Base-by-base conservation (phyloP, 75 land plant genomes). In the Selaginella moellendorffii region DNA sequence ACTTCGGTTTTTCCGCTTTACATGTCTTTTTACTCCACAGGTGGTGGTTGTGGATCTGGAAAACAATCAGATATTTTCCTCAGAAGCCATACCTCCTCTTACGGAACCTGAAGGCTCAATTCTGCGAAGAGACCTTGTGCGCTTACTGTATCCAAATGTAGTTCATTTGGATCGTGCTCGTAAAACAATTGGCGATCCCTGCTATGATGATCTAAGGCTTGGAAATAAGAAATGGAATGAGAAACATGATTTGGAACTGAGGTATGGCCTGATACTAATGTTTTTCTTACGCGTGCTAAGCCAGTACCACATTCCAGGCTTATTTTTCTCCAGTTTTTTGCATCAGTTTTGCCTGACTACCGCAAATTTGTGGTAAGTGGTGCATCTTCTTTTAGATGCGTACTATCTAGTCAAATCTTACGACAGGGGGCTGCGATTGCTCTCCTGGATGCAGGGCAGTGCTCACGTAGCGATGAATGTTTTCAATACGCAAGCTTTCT, bases 11-110 rank as follows among this genome's bases (percentile, higher is more conserved):
- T 56, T 24, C n/a, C n/a, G 24, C 60, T 20, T 56, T 56, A 20
- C 24, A 8, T 19, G 19, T 24, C 2, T 18, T n/a, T 56, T 2
- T 2, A 27, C 14, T 62, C 27, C 10, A 52, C 71, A 92, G 97
- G 97, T 92, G 24, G 86, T 85, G 31, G 83, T 88, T 23, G 84
- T 92, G 61, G 96, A 92, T 68, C 89, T 92, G 62, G 97, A 88
- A 54, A 77, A 76, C 30, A 92, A 92, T 62, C 65, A 64, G 5
- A 81, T 92, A 23, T 71, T 74, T 1, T 74, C 82, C 22, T 60
- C 77, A 2, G 95, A 92, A 56, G 84, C 80, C 28, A 81, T 92
- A 28, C 89, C 97, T 46, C 59, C 78, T 8, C 75, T 92, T 42
- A 95, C 97, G 52, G 89, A 92, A 64, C 86, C 84, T 54, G 95